Evolutionary conservation across 345 rosid species (phyloP), one percentile per base, ranked within the genome.

Genomic region (Pistacia atlantica): DNA sequence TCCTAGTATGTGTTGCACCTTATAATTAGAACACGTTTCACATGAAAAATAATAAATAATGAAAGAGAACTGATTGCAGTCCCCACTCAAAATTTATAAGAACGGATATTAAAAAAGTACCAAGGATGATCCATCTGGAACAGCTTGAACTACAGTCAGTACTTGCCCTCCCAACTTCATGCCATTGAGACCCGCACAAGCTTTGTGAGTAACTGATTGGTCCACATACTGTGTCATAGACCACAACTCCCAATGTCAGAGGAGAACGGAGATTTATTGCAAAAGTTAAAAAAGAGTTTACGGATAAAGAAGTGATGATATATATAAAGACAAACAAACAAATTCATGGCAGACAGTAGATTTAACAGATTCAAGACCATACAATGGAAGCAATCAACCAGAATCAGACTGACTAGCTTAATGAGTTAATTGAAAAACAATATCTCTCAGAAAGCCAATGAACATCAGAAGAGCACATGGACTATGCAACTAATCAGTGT

Each of bases 141-240:
- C 67, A 82, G 90, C 93, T 83, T 87, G 95, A 80, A 92, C 93
- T n/a, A 83, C 97, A 80, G 93, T 91, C 72, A 96, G 68, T 63
- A 87, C 84, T 86, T 88, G 88, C 77, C 97, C 98, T 77, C 97
- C 98, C 73, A 96, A 80, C 86, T 90, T 93, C 93, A 93, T 86
- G 58, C 99, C 98, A 83, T 91, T 93, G 58, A 96, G 86, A 71
- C 93, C 97, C 63, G 87, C 95, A 83, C 97, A 92, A 60, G 98
- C 98, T 89, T 84, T 96, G 79, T 48, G 79, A 67, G 98, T 82
- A 68, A 86, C 81, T 55, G 92, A 86, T 61, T 86, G 89, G 75
- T 96, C 99, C 60, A 82, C 84, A 80, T 91, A 93, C 98, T 96
- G 87, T 65, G 57, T 74, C n/a, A 42, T 13, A 54, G 7, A 54